Evolutionary conservation across 306 rosid genomes (phyloP).

Genomic region (Vicia villosa): DNA sequence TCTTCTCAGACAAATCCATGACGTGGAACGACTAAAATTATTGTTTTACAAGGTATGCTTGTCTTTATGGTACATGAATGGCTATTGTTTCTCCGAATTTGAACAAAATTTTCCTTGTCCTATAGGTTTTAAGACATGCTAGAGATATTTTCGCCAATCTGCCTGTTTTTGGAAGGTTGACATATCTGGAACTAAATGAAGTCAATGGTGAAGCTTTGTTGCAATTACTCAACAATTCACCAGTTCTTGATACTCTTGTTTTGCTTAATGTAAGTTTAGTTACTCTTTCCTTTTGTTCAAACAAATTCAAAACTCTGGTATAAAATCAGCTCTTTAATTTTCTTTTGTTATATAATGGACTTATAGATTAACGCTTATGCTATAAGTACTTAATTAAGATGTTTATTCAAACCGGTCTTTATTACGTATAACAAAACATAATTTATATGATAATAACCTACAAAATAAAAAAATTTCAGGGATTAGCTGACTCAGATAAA

Average conservation of each 20-base stretch:
- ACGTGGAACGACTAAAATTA: conserved; percentile 37
- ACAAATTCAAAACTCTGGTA: background rate
- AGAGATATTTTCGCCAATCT: conserved; percentile 28
- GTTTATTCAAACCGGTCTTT: too few species aligned
- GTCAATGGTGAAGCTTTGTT: conserved; percentile 41
- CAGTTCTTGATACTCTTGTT: conserved; percentile 38
- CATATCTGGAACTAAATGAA: conserved; percentile 43
- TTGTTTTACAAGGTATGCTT: conserved; percentile 49
- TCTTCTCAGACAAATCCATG: conserved; percentile 39
- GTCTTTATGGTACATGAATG: background rate
- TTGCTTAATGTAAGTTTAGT: conserved; percentile 47
- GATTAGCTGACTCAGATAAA: conserved; percentile 37
- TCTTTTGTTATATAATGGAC: too few species aligned
- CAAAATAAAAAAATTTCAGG: conserved; percentile 33
- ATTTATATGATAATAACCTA: background rate
- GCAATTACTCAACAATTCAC: conserved; percentile 43
- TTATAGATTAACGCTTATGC: too few species aligned
- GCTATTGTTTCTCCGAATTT: background rate
- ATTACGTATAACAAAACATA: background rate
- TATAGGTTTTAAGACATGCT: conserved; percentile 33
- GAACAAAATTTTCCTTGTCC: background rate
- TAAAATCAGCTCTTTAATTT: too few species aligned
- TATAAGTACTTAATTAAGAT: too few species aligned
- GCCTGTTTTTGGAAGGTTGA: conserved; percentile 39
- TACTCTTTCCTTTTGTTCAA: background rate